These are phyloP conservation scores for Leishmania turanica DNA, from an alignment of 208 protist species.

Conservation along the genomic window DNA sequence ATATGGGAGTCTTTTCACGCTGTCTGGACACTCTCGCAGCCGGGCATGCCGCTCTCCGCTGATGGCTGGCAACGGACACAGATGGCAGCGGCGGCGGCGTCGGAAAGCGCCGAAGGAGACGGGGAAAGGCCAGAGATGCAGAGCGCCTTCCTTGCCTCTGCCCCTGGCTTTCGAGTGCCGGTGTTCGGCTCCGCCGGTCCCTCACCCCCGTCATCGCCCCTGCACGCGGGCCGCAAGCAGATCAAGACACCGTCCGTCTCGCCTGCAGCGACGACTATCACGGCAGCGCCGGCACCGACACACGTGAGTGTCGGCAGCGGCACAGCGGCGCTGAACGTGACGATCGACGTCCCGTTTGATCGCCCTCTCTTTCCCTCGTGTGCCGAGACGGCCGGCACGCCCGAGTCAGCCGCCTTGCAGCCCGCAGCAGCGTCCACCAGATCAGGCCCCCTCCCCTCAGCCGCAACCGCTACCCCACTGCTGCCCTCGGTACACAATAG, in stretches of 20 bases:
- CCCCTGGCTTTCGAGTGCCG: not conserved
- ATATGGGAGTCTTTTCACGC: slow-evolving; percentile 57
- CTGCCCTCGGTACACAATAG: slow-evolving; percentile 15
- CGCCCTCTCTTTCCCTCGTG: slow-evolving; percentile 15
- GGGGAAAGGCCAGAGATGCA: not conserved
- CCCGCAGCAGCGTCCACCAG: slow-evolving; percentile 1
- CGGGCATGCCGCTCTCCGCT: slow-evolving; percentile 61
- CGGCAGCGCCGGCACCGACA: not conserved
- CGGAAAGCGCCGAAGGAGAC: slow-evolving; percentile 1
- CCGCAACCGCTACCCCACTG: not conserved
- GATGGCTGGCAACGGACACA: slow-evolving; percentile 33
- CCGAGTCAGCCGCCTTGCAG: not conserved
- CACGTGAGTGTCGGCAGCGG: not conserved
- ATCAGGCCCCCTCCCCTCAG: not conserved
- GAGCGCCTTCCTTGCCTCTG: not conserved
- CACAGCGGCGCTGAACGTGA: not conserved
- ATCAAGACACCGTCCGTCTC: not conserved
- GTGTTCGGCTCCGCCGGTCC: not conserved
- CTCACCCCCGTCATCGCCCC: not conserved
- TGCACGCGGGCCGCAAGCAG: not conserved
- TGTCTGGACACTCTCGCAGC: slow-evolving; percentile 56
- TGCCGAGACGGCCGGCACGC: no score
- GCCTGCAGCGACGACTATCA: not conserved
- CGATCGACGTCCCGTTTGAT: slow-evolving; percentile 23
- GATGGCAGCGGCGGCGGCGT: slow-evolving; percentile 7